Percentiles rank a stretch among this genome's conserved stretches.
Evolutionary conservation across 441 rosid genomes (phyloP).

Genomic region (Syzygium syzygioides): DNA sequence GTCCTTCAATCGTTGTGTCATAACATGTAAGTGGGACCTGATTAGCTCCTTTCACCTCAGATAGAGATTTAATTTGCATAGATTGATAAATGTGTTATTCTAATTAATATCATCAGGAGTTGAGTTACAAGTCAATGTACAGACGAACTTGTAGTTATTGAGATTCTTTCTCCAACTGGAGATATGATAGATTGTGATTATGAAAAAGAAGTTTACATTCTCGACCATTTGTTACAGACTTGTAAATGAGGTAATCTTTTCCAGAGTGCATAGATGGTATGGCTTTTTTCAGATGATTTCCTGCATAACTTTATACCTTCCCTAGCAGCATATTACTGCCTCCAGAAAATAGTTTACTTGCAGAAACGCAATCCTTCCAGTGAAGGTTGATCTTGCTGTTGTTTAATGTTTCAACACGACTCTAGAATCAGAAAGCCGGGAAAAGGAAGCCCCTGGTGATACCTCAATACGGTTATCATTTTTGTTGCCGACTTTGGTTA

Average conservation of each 20-base stretch:
- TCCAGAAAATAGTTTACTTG: background rate
- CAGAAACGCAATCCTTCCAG: background rate
- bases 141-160: background rate
- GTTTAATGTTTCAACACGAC: background rate
- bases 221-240: background rate
- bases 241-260: background rate
- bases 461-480: background rate
- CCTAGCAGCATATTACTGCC: background rate
- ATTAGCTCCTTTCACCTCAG: background rate
- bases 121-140: background rate
- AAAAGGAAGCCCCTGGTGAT: background rate
- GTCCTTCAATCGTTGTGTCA: background rate
- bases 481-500: background rate
- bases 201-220: background rate
- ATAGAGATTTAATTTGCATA: background rate
- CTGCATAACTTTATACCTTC: background rate
- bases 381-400: background rate
- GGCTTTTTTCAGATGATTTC: background rate
- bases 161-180: background rate
- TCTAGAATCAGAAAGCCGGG: background rate
- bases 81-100: background rate
- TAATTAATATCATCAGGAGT: background rate
- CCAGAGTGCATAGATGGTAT: background rate
- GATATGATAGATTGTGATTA: background rate
- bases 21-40: background rate